phyloP scores from a whole-genome alignment of 1,139 yeast genomes.

The Blastobotrys proliferans region DNA sequence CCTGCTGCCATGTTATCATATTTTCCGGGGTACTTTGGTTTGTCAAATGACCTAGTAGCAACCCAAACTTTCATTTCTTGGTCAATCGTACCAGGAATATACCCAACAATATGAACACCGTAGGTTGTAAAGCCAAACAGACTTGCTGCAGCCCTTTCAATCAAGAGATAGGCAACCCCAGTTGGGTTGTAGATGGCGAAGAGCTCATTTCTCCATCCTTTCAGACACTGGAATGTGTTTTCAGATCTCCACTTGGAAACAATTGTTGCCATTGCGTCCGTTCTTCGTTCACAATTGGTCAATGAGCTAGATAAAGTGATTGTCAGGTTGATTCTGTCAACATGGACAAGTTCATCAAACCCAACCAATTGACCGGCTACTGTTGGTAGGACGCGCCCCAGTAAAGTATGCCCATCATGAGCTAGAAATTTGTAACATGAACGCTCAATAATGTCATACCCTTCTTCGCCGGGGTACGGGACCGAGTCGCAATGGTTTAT shows the following conservation, averaged over 20 bases:
- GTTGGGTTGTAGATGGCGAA: conserved; percentile 65
- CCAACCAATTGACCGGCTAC: conserved; percentile 43
- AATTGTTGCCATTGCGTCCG: conserved; percentile 42
- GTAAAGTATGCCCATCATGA: conserved; percentile 47
- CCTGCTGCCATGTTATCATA: conserved; percentile 95
- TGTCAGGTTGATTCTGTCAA: conserved; percentile 33
- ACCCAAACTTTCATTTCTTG: conserved; percentile 67
- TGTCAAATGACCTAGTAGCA: conserved; percentile 70
- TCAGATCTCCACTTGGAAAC: conserved; percentile 43
- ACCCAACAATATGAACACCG: conserved; percentile 87
- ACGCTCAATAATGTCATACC: conserved; percentile 16
- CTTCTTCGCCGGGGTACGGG: conserved; percentile 20
- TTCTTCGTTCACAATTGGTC: conserved; percentile 48
- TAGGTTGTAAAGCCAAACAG: conserved; percentile 82
- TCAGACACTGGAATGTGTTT: conserved; percentile 42
- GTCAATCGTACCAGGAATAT: conserved; percentile 43
- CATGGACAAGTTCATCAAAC: conserved; percentile 35
- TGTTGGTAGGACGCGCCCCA: conserved; percentile 52
- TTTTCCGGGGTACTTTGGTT: conserved; percentile 87
- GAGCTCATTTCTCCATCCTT: conserved; percentile 87
- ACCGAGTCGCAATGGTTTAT: conserved; percentile 48
- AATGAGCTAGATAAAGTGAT: conserved; percentile 41
- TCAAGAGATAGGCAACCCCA: conserved; percentile 52
- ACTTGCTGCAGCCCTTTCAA: conserved; percentile 81
- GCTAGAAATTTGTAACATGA: conserved; percentile 42